Base-by-base conservation (phyloP, 2,329 filamentous ascomycete genomes). In the Aspergillus carbonarius region DNA sequence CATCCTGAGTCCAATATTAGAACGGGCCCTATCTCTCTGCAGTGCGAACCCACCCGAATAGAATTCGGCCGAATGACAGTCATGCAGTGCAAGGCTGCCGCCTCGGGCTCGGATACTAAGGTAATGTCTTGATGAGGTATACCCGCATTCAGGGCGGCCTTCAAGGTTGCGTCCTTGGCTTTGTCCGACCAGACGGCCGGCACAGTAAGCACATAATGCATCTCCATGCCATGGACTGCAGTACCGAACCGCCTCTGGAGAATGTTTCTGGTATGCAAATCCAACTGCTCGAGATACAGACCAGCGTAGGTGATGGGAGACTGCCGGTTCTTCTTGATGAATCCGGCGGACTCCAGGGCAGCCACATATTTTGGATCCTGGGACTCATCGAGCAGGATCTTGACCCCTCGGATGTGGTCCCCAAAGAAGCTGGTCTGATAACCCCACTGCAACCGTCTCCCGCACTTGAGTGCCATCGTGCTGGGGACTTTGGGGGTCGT, bases 151-250 rank as follows among this genome's bases (percentile, higher is more conserved):
- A 42, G 32, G 1, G 63, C 68, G 17, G 61, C 63, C 49, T 68
- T 64, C 17, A 66, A 48, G 6, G 72, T 74, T 3, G 55, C 44
- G 53, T 74, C 63, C 40, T 73, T 72, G 0, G 68, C 73, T 51
- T 69, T 72, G 27, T 75, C 73, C 1, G 70, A 73, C 70, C 73
- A 75, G 0, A 74, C 67, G 3, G 72, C 72, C 0, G 73, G 73
- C 1, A 72, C 68, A 1, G 70, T 68, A 1, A 75, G 34, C 1
- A 74, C 57, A 27, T 63, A 74, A n/a, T 66, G 44, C 15, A 67
- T 54, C 8, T 67, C 50, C 55, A 72, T 68, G 1, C 48, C 18
- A 4, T 66, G 30, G 10, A 67, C 39, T 0, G 60, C 56, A 4
- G n/a, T 20, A 3, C 61, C 60, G 54, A 66, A 62, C 1, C 61